Conservation (phyloP, 192 early-diverging fungal genomes). For the Coemansia sp. region DNA sequence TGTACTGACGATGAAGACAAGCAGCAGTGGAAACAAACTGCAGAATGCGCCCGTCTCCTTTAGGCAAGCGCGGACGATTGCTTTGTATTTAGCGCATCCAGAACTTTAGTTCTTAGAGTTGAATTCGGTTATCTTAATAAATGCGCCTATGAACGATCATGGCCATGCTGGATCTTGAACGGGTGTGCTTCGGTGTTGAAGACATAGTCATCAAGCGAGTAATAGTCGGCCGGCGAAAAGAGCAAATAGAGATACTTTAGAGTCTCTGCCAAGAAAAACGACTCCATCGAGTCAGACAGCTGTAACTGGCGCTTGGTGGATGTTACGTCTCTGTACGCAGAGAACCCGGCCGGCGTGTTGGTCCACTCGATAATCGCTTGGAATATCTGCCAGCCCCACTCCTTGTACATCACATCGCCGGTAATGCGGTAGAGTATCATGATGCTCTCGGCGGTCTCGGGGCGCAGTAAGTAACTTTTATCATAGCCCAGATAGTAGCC, state of each 20-base stretch:
- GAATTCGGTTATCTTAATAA: too few relatives aligned
- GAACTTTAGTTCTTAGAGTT: too few relatives aligned
- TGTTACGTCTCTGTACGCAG: slow-evolving; percentile 53
- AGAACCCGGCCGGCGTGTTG: slow-evolving; percentile 63
- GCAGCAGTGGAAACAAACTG: too few relatives aligned
- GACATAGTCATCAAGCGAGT: slow-evolving; percentile 80
- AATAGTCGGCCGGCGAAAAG: slow-evolving; percentile 64
- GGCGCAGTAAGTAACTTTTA: slow-evolving; percentile 55
- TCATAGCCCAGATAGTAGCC: slow-evolving; percentile 43
- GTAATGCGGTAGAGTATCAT: slow-evolving; percentile 86
- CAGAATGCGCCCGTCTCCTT: too few relatives aligned
- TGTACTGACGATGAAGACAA: not conserved
- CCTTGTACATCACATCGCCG: slow-evolving; percentile 65
- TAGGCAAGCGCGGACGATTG: too few relatives aligned
- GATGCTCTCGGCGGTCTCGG: slow-evolving; percentile 87
- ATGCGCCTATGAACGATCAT: not conserved
- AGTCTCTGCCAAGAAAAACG: slow-evolving; percentile 77
- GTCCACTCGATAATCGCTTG: slow-evolving; percentile 76
- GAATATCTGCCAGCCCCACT: slow-evolving; percentile 88
- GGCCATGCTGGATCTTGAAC: slow-evolving; percentile 55
- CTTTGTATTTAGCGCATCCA: too few relatives aligned
- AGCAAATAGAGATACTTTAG: slow-evolving; percentile 92
- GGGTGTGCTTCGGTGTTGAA: slow-evolving; percentile 97
- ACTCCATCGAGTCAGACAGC: slow-evolving; percentile 52
- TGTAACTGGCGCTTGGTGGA: slow-evolving; percentile 21